A percentile compares a stretch with the other conserved stretches of the same genome.
Evolutionary conservation across 176 grass and related monocot genomes (phyloP).

Genomic region (Musa itinerans): DNA sequence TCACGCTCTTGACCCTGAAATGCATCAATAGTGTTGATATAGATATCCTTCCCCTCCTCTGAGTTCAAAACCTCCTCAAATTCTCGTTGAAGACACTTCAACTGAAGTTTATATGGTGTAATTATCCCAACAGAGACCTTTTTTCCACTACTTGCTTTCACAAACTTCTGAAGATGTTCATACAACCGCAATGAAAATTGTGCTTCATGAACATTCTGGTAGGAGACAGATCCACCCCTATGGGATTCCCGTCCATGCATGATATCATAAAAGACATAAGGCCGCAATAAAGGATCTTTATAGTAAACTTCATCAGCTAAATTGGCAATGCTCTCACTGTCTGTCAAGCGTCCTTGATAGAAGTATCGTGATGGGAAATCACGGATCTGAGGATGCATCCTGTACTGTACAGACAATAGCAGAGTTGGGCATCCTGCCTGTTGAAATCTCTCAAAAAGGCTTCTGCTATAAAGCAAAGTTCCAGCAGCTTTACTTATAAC

Average conservation of each 20-base stretch:
- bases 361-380: constrained; percentile 98
- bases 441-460: constrained; percentile 98
- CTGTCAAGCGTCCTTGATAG: constrained; percentile 81
- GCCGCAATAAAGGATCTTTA: constrained; percentile 58
- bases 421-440: constrained; percentile 91
- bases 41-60: constrained; percentile 95
- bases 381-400: constrained; percentile 98
- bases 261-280: constrained; percentile 89
- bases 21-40: constrained; percentile 99
- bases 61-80: constrained; percentile 73
- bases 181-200: constrained; percentile 73
- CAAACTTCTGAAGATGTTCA: constrained; percentile 72
- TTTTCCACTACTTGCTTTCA: constrained; percentile 77
- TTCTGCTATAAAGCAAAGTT: constrained; percentile 89
- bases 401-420: constrained; percentile 90
- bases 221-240: constrained; percentile 81
- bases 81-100: constrained; percentile 94
- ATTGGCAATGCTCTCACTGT: constrained; percentile 78
- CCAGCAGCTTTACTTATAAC: constrained; percentile 99
- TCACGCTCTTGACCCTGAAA: constrained; percentile 99
- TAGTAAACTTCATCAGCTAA: constrained; percentile 79
- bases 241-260: constrained; percentile 91
- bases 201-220: constrained; percentile 91
- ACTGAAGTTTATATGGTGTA: constrained; percentile 95
- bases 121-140: constrained; percentile 97